phyloP scores from a whole-genome alignment of 495 filamentous ascomycete species.

The Cryomyces antarcticus region DNA sequence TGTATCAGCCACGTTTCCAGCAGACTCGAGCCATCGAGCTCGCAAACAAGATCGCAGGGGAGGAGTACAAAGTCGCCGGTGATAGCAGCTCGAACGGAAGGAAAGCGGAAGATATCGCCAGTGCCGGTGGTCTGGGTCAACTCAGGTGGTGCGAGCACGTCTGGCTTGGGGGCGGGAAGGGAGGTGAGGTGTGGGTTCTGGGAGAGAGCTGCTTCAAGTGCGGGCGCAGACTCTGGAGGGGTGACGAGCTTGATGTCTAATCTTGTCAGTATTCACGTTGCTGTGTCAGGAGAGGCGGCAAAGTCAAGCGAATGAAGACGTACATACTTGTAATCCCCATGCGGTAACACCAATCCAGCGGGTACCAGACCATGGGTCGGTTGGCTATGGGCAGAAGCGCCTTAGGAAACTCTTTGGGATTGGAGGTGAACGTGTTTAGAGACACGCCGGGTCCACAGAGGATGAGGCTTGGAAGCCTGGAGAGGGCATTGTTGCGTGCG shows the following conservation, averaged over 20 bases:
- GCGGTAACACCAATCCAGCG: constrained; percentile 74
- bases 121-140: constrained; percentile 66
- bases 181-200: constrained; percentile 76
- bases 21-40: constrained; percentile 61
- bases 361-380: constrained; percentile 89
- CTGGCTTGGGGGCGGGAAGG: constrained; percentile 51
- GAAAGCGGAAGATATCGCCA: constrained; percentile 59
- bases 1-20: constrained; percentile 85
- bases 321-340: constrained; percentile 57
- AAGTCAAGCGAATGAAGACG: background rate
- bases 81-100: constrained; percentile 28
- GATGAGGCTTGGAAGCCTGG: constrained; percentile 86
- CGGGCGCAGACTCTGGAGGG: constrained; percentile 47
- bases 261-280: background rate
- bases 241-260: constrained; percentile 70
- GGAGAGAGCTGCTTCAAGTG: constrained; percentile 57
- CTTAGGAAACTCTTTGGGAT: constrained; percentile 77
- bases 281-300: background rate
- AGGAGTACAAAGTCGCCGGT: constrained; percentile 74
- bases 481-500: constrained; percentile 48
- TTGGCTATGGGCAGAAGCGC: constrained; percentile 83
- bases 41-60: constrained; percentile 86
- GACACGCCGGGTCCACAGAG: constrained; percentile 80
- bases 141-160: constrained; percentile 50
- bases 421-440: constrained; percentile 79